These are phyloP conservation scores for Bauhinia variegata DNA, from an alignment of 306 rosid genomes.

Conservation along the genomic window DNA sequence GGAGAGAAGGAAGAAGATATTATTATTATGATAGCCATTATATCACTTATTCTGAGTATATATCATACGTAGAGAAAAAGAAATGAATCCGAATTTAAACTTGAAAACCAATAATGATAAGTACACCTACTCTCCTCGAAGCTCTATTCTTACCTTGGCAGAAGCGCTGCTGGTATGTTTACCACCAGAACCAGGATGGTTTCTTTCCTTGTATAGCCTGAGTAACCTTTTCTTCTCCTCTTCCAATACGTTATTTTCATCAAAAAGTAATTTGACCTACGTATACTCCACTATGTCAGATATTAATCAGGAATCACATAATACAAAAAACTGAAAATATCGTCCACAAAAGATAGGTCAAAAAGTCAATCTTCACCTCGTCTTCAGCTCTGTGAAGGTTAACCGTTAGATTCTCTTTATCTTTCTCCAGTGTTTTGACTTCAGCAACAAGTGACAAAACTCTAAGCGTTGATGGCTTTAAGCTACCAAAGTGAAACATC, in stretches of 20 bases:
- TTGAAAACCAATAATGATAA: background rate
- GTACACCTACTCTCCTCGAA: conserved; percentile 17
- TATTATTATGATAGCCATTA: conserved; percentile 19
- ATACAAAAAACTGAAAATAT: conserved; percentile 18
- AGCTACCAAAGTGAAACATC: conserved; percentile 49
- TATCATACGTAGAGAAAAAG: conserved; percentile 1
- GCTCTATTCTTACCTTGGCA: conserved; percentile 62
- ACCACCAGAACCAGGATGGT: conserved; percentile 56
- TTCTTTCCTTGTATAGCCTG: conserved; percentile 55
- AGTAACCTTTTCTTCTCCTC: conserved; percentile 66
- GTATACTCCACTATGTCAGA: conserved; percentile 30
- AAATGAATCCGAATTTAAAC: conserved; percentile 9
- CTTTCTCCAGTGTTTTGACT: conserved; percentile 68
- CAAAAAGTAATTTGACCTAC: conserved; percentile 76
- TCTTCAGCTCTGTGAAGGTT: conserved; percentile 91
- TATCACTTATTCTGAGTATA: conserved; percentile 1
- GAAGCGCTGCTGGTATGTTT: conserved; percentile 63
- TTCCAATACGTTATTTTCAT: conserved; percentile 65
- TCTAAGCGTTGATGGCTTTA: conserved; percentile 66
- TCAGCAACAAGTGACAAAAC: conserved; percentile 69
- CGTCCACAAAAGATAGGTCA: background rate
- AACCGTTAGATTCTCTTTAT: conserved; percentile 70
- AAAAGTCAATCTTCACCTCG: conserved; percentile 61
- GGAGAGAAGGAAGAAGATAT: conserved; percentile 7
- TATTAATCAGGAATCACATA: conserved; percentile 20